phyloP scores from a whole-genome alignment of 176 grass and related monocot species.

The Hordeum marinum region DNA sequence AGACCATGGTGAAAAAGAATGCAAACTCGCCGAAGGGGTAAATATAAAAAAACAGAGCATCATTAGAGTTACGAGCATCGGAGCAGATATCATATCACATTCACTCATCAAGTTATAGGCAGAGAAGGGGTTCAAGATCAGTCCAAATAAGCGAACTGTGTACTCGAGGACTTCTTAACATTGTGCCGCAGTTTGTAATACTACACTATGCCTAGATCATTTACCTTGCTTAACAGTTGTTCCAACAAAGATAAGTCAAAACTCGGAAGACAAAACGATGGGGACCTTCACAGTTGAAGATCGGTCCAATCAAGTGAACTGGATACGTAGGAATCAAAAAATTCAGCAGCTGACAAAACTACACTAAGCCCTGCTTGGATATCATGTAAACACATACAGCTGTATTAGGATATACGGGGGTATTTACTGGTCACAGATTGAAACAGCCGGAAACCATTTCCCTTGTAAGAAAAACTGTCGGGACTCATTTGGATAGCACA shows the following conservation, averaged over 20 bases:
- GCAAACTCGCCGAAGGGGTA: too few species aligned
- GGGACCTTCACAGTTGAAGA: not conserved
- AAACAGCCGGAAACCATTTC: too few species aligned
- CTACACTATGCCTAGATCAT: not conserved
- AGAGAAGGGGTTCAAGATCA: not conserved
- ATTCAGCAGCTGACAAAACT: not conserved
- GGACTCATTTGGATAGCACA: too few species aligned
- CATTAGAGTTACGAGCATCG: too few species aligned
- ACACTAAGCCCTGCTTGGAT: not conserved
- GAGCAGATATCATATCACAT: too few species aligned
- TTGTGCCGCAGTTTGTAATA: not conserved
- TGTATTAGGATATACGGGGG: not conserved
- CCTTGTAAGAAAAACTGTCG: too few species aligned
- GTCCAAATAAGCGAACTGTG: not conserved
- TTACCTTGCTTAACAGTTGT: not conserved
- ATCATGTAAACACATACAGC: not conserved
- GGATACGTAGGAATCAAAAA: not conserved
- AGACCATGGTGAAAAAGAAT: too few species aligned
- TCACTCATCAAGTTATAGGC: too few species aligned
- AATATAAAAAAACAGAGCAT: too few species aligned
- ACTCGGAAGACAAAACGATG: not conserved
- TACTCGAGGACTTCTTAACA: not conserved
- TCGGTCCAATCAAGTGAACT: not conserved
- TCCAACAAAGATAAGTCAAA: not conserved
- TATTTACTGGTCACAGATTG: too few species aligned